These are phyloP conservation scores for Arabidopsis hybrid DNA, from an alignment of 441 rosid genomes.

Conservation along the genomic window DNA sequence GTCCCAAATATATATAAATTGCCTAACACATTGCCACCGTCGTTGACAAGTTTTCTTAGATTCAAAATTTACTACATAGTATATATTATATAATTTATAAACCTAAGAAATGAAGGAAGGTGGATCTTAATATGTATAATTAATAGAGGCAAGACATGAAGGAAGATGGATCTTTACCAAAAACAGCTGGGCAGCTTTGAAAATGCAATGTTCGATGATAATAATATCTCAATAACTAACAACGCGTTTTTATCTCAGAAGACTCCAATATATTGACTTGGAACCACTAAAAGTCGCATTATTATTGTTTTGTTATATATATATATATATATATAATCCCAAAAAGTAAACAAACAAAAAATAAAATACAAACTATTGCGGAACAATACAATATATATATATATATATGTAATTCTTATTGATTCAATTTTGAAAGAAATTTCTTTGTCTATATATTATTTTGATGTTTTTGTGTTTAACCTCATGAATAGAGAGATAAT, in stretches of 20 bases:
- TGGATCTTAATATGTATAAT: background rate
- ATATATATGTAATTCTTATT: background rate
- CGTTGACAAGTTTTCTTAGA: conserved; percentile 23
- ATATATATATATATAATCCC: background rate
- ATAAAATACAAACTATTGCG: background rate
- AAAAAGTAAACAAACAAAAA: background rate
- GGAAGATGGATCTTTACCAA: conserved; percentile 28
- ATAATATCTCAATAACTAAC: conserved; percentile 27
- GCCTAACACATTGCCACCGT: conserved; percentile 40
- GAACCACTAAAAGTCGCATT: conserved; percentile 16
- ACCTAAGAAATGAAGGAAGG: no score
- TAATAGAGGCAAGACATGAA: conserved; percentile 2
- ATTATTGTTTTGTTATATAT: conserved; percentile 26
- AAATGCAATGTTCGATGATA: conserved; percentile 34
- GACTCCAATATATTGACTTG: conserved; percentile 42
- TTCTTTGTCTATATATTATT: background rate
- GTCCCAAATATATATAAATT: background rate
- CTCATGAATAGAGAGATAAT: no score
- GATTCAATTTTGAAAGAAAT: background rate
- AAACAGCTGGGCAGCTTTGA: conserved; percentile 43
- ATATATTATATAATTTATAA: background rate
- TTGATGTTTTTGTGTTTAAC: background rate
- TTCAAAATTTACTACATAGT: background rate
- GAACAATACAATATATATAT: background rate
- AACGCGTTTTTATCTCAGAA: conserved; percentile 44